These are phyloP conservation scores for Phialocephala subalpina DNA, from an alignment of 2,329 filamentous ascomycete genomes.

Conservation along the genomic window DNA sequence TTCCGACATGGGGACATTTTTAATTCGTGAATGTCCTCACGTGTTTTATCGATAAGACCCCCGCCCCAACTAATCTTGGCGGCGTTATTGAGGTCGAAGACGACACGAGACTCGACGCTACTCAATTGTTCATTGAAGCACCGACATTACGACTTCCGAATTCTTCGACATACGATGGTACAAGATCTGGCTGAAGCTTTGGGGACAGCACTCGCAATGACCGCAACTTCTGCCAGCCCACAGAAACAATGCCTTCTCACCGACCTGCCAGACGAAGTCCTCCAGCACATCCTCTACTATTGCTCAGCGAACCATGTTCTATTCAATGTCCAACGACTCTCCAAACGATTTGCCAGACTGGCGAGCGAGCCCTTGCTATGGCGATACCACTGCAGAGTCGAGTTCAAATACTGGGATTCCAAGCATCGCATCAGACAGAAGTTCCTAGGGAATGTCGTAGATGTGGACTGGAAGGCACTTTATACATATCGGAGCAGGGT, in stretches of 20 bases:
- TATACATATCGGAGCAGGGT: slow-evolving; percentile 64
- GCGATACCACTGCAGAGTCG: slow-evolving; percentile 74
- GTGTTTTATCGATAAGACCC: slow-evolving; percentile 2
- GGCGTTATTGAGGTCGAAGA: background rate
- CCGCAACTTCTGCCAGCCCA: background rate
- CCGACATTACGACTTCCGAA: background rate
- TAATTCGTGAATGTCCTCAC: background rate
- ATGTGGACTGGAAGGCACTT: slow-evolving; percentile 77
- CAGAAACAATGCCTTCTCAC: slow-evolving; percentile 17
- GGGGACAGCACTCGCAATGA: background rate
- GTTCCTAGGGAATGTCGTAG: slow-evolving; percentile 57
- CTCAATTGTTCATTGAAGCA: background rate
- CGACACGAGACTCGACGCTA: background rate
- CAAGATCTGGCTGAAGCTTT: background rate
- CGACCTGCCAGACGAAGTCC: slow-evolving; percentile 77
- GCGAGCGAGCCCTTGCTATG: slow-evolving; percentile 80
- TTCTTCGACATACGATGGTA: background rate
- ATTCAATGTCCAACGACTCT: slow-evolving; percentile 59
- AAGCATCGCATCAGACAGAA: slow-evolving; percentile 67
- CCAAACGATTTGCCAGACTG: slow-evolving; percentile 69
- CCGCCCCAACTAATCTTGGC: background rate
- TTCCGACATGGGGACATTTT: background rate
- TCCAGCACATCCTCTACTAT: slow-evolving; percentile 78
- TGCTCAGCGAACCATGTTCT: slow-evolving; percentile 63
- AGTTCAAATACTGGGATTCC: slow-evolving; percentile 79